Evolutionary conservation across 1,284 basidiomycete genomes (phyloP).

Genomic region (Anthracocystis walkeri): DNA sequence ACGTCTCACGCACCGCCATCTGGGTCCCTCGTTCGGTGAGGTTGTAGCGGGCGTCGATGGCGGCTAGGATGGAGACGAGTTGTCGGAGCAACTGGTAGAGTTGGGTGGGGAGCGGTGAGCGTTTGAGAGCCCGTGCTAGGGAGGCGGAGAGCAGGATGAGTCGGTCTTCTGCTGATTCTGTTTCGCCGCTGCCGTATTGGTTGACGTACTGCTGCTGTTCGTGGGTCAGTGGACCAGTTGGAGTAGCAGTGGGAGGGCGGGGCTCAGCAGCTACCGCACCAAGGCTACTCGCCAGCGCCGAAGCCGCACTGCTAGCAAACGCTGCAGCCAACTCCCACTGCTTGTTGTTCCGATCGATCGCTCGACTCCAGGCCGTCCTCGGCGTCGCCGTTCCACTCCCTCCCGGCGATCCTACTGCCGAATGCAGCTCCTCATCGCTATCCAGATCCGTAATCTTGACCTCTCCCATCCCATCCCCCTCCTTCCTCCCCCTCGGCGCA

Average conservation of each 20-base stretch:
- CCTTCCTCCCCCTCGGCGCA: constrained; percentile 12
- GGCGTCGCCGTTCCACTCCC: constrained; percentile 30
- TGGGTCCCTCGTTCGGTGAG: constrained; percentile 44
- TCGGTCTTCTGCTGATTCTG: constrained; percentile 42
- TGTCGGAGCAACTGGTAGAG: constrained; percentile 38
- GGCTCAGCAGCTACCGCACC: constrained; percentile 33
- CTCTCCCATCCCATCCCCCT: constrained; percentile 18
- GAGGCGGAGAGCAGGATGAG: constrained; percentile 50
- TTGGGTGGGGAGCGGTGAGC: constrained; percentile 51
- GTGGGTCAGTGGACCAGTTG: constrained; percentile 5
- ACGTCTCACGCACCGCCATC: constrained; percentile 45
- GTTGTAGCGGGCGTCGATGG: constrained; percentile 33
- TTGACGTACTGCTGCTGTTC: constrained; percentile 28
- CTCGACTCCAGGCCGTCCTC: constrained; percentile 30
- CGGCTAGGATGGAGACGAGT: constrained; percentile 37
- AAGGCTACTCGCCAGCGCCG: constrained; percentile 44
- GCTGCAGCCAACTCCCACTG: constrained; percentile 57
- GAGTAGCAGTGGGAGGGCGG: no score
- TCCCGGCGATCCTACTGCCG: neutral
- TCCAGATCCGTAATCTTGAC: constrained; percentile 42
- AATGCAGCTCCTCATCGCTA: constrained; percentile 34
- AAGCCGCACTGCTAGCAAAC: constrained; percentile 49
- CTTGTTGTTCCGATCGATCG: constrained; percentile 44
- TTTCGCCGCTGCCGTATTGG: no score
- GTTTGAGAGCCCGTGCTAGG: constrained; percentile 48